Evolutionary conservation across 75 land plant genomes (phyloP), one percentile per base, ranked within the genome.

Genomic region (Selaginella tamariscina): DNA sequence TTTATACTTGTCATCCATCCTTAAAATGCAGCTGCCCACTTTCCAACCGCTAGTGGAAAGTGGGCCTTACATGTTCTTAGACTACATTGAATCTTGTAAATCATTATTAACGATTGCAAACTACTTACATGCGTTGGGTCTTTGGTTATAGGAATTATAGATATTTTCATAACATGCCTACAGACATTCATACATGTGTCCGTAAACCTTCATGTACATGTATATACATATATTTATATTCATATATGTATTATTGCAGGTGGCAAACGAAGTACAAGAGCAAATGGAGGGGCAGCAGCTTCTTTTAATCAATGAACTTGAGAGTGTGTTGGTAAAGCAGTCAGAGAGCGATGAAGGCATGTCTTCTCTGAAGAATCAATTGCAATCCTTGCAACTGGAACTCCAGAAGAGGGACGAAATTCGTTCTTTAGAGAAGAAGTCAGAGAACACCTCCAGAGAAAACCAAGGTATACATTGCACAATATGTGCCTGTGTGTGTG

Each of bases 341-440:
- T 21, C 20, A 27, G 71, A 28, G 49, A 29, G 65, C n/a, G 30
- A 64, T 1, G 71, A 57, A 2, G 59, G 56, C 21, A 22, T 55
- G 0, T 30, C 30, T 0, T 29, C 23, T 29, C 28, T 54, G 59
- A 69, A 60, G 71, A 30, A 31, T n/a, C 57, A 69, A 60, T 8
- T 69, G 32, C 60, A 56, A 60, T 24, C 24, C n/a, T 55, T 69
- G 59, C 71, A 69, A n/a, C 60, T 20, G 24, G 63, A 30, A 29
- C 30, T 69, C 9, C 29, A 60, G 2, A 30, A 21, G 32, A 56
- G 55, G 22, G 71, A 69, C 5, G 49, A 39, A 39, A 39, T 39
- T 15, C 49, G 49, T 15, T 39, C 11, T 15, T 39, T 39, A 39
- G 49, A 39, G 49, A 39, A 39, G 49, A 39, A 5, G 5, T 5